Base-by-base conservation (phyloP, 2,329 filamentous ascomycete genomes). In the Cercospora janseana region DNA sequence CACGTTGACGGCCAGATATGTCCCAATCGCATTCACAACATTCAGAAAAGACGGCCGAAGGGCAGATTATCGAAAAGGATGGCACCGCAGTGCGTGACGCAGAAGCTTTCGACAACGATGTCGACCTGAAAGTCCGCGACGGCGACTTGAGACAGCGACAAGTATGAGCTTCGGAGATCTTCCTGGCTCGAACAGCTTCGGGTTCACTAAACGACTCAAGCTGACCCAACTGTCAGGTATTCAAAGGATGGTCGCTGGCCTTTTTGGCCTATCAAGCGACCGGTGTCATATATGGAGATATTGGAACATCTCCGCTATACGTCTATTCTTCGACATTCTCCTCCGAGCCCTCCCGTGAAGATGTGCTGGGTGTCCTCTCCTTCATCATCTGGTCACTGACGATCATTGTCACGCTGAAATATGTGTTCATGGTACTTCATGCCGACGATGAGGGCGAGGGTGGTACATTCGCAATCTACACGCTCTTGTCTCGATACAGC, bases 391-490 rank as follows among this genome's bases (percentile, higher is more conserved):
- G 83, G 83, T 78, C 81, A 0, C 68, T 87, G 20, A 85, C 80
- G 10, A 69, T 86, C 49, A 85, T 87, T 67, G 83, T 87, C 29
- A 85, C 81, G 0, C 59, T 85, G 54, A 87, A 87, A 69, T 87
- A 87, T 62, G 73, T 82, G 29, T 72, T 85, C 52, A 79, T 87
- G 60, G 77, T 87, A 21, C 68, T 87, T 4, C 72, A 70, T 18
- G 83, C 83, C 46, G 83, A 87, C 62, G 81, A 87, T 54, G 82
- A 86, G 61, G 83, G 84, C 29, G 82, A 87, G 61, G 84, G 83
- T 21, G 83, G 83, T 20, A 86, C 82, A 0, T 86, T 86, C 65
- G 81, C 79, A 21, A 76, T 82, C n/a, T 86, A 86, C 66, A 81
- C 79, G 3, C 67, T 86, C 10, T 73, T 87, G 1, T 77, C 82